Evolutionary conservation across 768 basidiomycete species (phyloP).

Genomic region (Hirschioporus abietinus): DNA sequence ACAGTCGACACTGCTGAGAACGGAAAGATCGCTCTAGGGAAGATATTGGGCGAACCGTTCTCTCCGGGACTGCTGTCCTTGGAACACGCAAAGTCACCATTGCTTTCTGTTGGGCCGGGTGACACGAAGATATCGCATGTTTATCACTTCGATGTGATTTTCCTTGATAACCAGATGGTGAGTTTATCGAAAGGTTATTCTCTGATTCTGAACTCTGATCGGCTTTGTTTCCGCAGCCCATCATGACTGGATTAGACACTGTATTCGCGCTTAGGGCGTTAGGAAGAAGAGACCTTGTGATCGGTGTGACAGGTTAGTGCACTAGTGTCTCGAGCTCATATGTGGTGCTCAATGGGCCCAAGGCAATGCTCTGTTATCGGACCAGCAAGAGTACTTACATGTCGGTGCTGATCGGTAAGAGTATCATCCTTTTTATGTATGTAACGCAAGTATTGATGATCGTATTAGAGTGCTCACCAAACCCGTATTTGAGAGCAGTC

Average conservation of each 20-base stretch:
- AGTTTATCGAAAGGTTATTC: background rate
- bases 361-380: constrained; percentile 5
- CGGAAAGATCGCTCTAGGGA: constrained; percentile 25
- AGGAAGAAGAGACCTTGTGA: constrained; percentile 25
- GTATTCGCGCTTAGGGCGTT: constrained; percentile 21
- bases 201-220: background rate
- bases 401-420: constrained; percentile 17
- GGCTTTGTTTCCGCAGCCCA: background rate
- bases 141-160: constrained; percentile 21
- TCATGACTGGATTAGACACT: constrained; percentile 23
- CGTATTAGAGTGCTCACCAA: constrained; percentile 18
- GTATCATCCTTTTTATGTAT: background rate
- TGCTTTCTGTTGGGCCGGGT: background rate
- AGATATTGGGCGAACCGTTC: constrained; percentile 14
- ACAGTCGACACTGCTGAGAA: constrained; percentile 26
- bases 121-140: background rate
- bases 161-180: constrained; percentile 28
- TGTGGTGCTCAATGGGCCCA: background rate
- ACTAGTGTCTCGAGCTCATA: background rate
- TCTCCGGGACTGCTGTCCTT: background rate
- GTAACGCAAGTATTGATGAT: background rate
- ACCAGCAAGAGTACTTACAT: constrained; percentile 18
- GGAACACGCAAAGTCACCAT: background rate
- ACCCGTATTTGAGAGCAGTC: constrained; percentile 13
- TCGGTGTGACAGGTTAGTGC: constrained; percentile 12